Evolutionary conservation across 352 stramenopile genomes (phyloP).

Genomic region (Elongisporangium prolatum): DNA sequence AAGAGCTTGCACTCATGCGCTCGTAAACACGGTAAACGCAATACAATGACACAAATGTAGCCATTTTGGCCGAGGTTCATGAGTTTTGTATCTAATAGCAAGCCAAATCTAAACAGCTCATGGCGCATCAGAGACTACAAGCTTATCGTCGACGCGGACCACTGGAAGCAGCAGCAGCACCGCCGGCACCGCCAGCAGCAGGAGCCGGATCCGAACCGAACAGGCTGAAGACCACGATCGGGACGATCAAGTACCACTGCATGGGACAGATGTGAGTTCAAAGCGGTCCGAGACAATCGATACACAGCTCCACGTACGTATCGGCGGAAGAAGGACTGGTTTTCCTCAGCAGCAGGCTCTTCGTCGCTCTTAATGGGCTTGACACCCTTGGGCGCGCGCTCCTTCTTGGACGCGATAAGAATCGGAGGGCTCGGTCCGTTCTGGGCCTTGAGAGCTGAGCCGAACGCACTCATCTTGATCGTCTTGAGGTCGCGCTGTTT

Average conservation of each 20-base stretch:
- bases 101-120: background rate
- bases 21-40: background rate
- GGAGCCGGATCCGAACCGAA: conserved; percentile 48
- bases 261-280: conserved; percentile 8
- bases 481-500: conserved; percentile 44
- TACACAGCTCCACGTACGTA: conserved; percentile 50
- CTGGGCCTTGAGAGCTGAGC: conserved; percentile 53
- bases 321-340: conserved; percentile 77
- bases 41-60: background rate
- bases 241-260: conserved; percentile 85
- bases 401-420: conserved; percentile 51
- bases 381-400: conserved; percentile 62
- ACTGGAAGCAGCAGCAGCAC: background rate
- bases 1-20: background rate
- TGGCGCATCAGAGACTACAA: background rate
- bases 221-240: conserved; percentile 71
- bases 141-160: conserved; percentile 28
- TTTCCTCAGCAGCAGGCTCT: conserved; percentile 55
- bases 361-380: conserved; percentile 68
- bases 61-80: background rate
- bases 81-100: background rate
- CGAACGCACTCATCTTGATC: conserved; percentile 51
- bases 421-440: conserved; percentile 66
- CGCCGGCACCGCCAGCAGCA: conserved; percentile 20
- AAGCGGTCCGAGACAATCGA: too few species aligned